Evolutionary conservation across 1,139 yeast genomes (phyloP).

Genomic region (Arxiozyma bovina): DNA sequence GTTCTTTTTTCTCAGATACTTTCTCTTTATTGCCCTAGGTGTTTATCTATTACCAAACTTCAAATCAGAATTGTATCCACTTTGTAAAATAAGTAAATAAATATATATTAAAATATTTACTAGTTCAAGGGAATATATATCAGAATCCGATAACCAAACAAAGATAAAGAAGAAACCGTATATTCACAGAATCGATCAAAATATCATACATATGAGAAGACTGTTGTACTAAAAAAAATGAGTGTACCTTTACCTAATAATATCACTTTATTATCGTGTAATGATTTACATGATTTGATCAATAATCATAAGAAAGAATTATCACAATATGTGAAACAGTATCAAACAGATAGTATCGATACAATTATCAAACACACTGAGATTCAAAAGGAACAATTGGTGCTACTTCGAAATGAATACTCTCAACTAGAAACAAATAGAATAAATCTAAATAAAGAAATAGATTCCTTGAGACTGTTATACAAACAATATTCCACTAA

Average conservation of each 20-base stretch:
- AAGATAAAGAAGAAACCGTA: no score
- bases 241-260: slow-evolving; percentile 17
- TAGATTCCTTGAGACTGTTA: slow-evolving; percentile 15
- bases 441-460: slow-evolving; percentile 8
- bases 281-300: slow-evolving; percentile 18
- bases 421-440: slow-evolving; percentile 14
- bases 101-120: no score
- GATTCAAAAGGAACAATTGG: slow-evolving; percentile 9
- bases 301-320: slow-evolving; percentile 16
- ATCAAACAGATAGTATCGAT: slow-evolving; percentile 13
- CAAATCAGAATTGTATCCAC: no score
- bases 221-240: neutral
- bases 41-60: no score
- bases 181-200: no score
- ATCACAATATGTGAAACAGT: slow-evolving; percentile 17
- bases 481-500: slow-evolving; percentile 22
- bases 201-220: neutral
- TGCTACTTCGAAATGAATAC: slow-evolving; percentile 13
- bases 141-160: neutral
- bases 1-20: neutral
- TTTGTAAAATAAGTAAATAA: no score
- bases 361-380: slow-evolving; percentile 9
- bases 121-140: no score
- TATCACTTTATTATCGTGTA: slow-evolving; percentile 18
- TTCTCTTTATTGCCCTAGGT: neutral